Conservation (phyloP, 805 yeast species). For the Pichia occidentalis region DNA sequence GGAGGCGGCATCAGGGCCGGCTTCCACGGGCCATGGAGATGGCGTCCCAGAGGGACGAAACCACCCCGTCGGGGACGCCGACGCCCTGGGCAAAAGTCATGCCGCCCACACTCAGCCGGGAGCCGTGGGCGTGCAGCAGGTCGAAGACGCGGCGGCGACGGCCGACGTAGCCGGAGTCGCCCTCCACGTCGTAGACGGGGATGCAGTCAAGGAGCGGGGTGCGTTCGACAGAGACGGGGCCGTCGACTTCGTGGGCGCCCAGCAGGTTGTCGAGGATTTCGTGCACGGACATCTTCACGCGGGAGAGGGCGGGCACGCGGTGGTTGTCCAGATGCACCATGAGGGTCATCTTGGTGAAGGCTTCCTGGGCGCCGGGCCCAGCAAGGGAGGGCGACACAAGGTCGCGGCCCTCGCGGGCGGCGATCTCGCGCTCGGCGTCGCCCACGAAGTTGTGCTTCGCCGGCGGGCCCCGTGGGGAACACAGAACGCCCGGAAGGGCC, state of each 20-base stretch:
- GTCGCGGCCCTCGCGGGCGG: no score
- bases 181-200: constrained; percentile 7
- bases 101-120: constrained; percentile 60
- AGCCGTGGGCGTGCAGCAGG: constrained; percentile 30
- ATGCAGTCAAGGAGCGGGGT: not conserved
- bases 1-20: not conserved
- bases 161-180: no score
- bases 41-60: not conserved
- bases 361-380: no score
- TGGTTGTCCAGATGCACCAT: no score
- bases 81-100: constrained; percentile 47
- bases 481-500: no score
- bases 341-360: constrained; percentile 72
- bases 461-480: no score
- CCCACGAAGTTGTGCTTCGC: no score
- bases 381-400: no score
- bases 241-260: constrained; percentile 16
- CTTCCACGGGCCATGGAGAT: not conserved
- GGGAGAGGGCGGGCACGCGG: constrained; percentile 20
- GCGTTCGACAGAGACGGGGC: constrained; percentile 7
- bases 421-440: no score
- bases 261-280: constrained; percentile 20
- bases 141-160: no score
- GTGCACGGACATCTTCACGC: constrained; percentile 18
- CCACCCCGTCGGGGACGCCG: constrained; percentile 13